Conservation (phyloP, 164 flowering plant species). For the Stephania cephalantha region DNA sequence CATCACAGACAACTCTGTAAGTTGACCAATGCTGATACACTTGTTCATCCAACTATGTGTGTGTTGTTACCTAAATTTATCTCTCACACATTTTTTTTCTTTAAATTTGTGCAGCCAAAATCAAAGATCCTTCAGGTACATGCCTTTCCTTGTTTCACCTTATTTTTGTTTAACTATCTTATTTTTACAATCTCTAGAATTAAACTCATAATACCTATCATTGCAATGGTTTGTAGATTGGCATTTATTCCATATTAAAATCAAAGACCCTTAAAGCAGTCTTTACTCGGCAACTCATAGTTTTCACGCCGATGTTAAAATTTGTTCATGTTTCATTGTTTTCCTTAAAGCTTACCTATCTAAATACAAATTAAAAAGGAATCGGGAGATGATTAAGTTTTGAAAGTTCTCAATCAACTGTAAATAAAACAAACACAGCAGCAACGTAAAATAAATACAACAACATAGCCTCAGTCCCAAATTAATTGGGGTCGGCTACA, state of each 20-base stretch:
- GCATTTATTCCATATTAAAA: not conserved
- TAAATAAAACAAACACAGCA: too few relatives aligned
- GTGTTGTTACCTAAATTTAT: not conserved
- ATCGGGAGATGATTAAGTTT: too few relatives aligned
- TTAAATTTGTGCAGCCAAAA: constrained; percentile 4
- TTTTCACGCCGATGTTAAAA: not conserved
- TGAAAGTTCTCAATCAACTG: too few relatives aligned
- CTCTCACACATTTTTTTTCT: not conserved
- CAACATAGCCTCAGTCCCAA: too few relatives aligned
- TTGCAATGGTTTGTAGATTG: not conserved
- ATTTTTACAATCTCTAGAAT: not conserved
- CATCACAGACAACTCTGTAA: constrained; percentile 9
- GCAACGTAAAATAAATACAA: too few relatives aligned
- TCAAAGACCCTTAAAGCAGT: not conserved
- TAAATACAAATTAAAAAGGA: too few relatives aligned
- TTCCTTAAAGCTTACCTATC: too few relatives aligned
- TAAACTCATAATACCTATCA: not conserved
- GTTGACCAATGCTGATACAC: not conserved
- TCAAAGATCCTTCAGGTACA: constrained; percentile 12
- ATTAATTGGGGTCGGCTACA: too few relatives aligned
- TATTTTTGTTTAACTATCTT: not conserved
- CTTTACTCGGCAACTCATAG: not conserved
- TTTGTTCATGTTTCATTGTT: not conserved
- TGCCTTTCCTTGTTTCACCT: not conserved
- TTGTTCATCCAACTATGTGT: not conserved